phyloP scores from a whole-genome alignment of 192 early-diverging fungal species.

The Podila clonocystis region DNA sequence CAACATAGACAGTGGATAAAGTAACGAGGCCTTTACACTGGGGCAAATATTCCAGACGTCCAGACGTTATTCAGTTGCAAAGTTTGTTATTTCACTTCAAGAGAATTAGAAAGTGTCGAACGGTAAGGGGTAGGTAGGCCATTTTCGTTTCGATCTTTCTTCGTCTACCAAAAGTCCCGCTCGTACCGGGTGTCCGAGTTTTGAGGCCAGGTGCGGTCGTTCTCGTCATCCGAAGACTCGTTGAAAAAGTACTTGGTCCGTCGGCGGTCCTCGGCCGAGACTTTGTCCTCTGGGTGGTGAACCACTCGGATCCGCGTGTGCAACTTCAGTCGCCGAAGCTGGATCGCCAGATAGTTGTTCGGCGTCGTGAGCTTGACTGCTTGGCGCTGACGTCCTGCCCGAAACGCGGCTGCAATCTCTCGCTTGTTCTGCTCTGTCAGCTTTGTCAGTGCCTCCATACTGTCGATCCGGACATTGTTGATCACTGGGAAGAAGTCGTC shows the following conservation, averaged over 20 bases:
- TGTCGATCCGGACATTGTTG: background rate
- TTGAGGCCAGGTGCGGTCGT: background rate
- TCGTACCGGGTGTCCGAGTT: too few relatives aligned
- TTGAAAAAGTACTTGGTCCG: conserved; percentile 7
- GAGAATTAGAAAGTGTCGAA: too few relatives aligned
- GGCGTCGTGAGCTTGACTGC: background rate
- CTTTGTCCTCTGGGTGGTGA: conserved; percentile 22
- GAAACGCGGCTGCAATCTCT: too few relatives aligned
- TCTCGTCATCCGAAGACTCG: conserved; percentile 26
- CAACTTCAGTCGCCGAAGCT: conserved; percentile 21
- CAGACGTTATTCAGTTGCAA: too few relatives aligned
- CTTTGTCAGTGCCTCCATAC: background rate
- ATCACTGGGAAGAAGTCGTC: too few relatives aligned
- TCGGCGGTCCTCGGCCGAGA: background rate
- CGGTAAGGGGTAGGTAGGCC: too few relatives aligned
- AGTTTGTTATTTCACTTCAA: too few relatives aligned
- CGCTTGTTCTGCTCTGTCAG: too few relatives aligned
- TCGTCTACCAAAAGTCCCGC: too few relatives aligned
- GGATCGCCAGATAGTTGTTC: conserved; percentile 4
- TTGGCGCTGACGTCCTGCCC: background rate
- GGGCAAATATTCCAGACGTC: too few relatives aligned
- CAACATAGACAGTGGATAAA: background rate
- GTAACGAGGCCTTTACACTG: too few relatives aligned
- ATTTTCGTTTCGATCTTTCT: too few relatives aligned
- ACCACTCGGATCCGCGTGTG: conserved; percentile 27